Conservation (phyloP, 177 flowering plant species). For the Tripterygium wilfordii region DNA sequence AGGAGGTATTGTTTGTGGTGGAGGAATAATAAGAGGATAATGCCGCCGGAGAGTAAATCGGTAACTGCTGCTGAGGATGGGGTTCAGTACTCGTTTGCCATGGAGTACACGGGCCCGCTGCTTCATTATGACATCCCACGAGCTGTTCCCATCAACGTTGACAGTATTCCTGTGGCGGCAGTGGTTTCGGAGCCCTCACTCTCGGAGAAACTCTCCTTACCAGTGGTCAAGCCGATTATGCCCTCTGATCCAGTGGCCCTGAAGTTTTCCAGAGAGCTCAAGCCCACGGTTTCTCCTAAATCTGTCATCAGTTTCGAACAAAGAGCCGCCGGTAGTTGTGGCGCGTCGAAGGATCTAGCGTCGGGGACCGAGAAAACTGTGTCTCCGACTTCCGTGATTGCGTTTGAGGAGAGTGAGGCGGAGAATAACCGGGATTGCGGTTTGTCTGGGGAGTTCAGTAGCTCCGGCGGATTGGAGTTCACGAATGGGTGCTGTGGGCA, state of each 20-base stretch:
- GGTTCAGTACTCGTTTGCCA: slow-evolving; percentile 63
- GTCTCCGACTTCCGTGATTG: slow-evolving; percentile 40
- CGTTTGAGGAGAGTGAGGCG: slow-evolving; percentile 20
- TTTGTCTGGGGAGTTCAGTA: slow-evolving; percentile 39
- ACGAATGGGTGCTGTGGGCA: no score
- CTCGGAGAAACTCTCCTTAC: slow-evolving; percentile 36
- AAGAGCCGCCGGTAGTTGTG: no score
- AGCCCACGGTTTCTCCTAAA: no score
- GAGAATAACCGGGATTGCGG: slow-evolving; percentile 15
- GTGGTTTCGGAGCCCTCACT: slow-evolving; percentile 32
- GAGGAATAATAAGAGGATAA: slow-evolving; percentile 1
- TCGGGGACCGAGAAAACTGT: slow-evolving; percentile 32
- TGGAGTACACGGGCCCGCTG: slow-evolving; percentile 82
- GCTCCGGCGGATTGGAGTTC: slow-evolving; percentile 28
- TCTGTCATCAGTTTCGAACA: slow-evolving; percentile 54
- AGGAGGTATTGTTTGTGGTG: no score
- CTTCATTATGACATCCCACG: slow-evolving; percentile 55
- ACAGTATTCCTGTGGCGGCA: slow-evolving; percentile 67
- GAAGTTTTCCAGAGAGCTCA: no score
- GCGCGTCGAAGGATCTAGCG: no score
- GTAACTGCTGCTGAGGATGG: slow-evolving; percentile 31
- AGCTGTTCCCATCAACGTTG: slow-evolving; percentile 65
- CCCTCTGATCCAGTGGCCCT: slow-evolving; percentile 22
- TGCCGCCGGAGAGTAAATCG: slow-evolving; percentile 35
- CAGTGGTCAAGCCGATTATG: slow-evolving; percentile 71